phyloP scores from a whole-genome alignment of 2,329 filamentous ascomycete species.

The Calcarisporium arbuscula region DNA sequence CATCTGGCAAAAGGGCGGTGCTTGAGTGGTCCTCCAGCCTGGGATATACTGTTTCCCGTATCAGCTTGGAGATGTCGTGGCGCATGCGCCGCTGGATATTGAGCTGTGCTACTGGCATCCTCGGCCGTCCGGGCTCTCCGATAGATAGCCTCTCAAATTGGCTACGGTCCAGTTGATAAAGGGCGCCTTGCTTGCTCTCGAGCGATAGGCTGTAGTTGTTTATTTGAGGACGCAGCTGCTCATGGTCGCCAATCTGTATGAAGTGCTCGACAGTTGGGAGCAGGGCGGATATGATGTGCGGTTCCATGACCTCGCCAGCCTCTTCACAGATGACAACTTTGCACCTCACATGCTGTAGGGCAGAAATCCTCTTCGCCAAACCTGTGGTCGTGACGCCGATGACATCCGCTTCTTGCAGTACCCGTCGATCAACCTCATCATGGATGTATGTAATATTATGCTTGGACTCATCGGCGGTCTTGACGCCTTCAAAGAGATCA shows the following conservation, averaged over 20 bases:
- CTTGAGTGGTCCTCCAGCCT: slow-evolving; percentile 43
- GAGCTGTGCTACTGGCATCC: no score
- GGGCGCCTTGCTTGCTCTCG: no score
- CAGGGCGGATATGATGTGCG: slow-evolving; percentile 53
- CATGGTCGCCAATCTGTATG: slow-evolving; percentile 59
- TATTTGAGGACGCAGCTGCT: slow-evolving; percentile 54
- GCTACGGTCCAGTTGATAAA: slow-evolving; percentile 51
- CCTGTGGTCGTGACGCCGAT: slow-evolving; percentile 57
- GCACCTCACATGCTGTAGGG: slow-evolving; percentile 40
- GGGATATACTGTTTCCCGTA: slow-evolving; percentile 53
- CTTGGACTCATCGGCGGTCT: no score
- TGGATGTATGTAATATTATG: no score
- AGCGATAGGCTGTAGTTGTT: slow-evolving; percentile 48
- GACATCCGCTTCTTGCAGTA: slow-evolving; percentile 34
- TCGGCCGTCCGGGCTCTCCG: no score
- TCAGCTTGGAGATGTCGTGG: slow-evolving; percentile 52
- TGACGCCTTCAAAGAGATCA: no score
- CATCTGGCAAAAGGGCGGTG: no score
- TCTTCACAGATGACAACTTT: slow-evolving; percentile 63
- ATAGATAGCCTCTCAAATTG: slow-evolving; percentile 58
- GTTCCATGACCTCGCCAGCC: slow-evolving; percentile 61
- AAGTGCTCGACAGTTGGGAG: slow-evolving; percentile 54
- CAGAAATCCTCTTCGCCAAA: slow-evolving; percentile 42
- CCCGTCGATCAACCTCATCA: slow-evolving; percentile 29
- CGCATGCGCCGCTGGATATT: slow-evolving; percentile 60